A percentile compares a stretch with the other conserved stretches of the same genome.
Conservation (phyloP, 441 rosid genomes). For the Euphorbia corollata region DNA sequence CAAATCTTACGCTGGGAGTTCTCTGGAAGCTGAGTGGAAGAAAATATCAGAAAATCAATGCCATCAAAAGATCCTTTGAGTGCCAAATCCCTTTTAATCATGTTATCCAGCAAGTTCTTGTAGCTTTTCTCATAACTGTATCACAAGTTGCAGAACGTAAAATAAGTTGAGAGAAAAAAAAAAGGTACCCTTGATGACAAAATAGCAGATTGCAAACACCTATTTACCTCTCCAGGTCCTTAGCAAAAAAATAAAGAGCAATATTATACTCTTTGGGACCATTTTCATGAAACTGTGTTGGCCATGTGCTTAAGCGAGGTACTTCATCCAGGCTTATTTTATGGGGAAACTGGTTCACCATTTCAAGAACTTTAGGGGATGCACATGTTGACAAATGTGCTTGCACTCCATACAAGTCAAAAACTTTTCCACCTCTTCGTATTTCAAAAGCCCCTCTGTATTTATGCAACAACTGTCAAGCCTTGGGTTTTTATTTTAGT, state of each 20-base stretch:
- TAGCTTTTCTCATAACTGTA: constrained; percentile 77
- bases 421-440: constrained; percentile 39
- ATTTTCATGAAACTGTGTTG: constrained; percentile 56
- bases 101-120: constrained; percentile 63
- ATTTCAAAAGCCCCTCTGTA: constrained; percentile 79
- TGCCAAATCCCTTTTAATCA: constrained; percentile 83
- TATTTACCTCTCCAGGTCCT: constrained; percentile 71
- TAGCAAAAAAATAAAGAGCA: constrained; percentile 96
- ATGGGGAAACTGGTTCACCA: constrained; percentile 57
- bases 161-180: constrained; percentile 4
- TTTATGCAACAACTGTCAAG: constrained; percentile 20
- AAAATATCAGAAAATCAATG: constrained; percentile 74
- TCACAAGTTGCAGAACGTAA: constrained; percentile 22
- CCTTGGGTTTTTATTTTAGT: constrained; percentile 5
- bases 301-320: constrained; percentile 78
- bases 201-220: not conserved
- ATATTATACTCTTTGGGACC: constrained; percentile 83
- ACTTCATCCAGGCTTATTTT: constrained; percentile 64
- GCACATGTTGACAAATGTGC: constrained; percentile 83
- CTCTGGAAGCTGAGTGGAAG: constrained; percentile 85
- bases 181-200: constrained; percentile 2
- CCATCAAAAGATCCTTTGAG: constrained; percentile 67
- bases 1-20: constrained; percentile 70
- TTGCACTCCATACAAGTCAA: constrained; percentile 71
- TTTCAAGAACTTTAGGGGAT: constrained; percentile 78